phyloP scores from a whole-genome alignment of 306 rosid genomes.

The Hippophae rhamnoides region DNA sequence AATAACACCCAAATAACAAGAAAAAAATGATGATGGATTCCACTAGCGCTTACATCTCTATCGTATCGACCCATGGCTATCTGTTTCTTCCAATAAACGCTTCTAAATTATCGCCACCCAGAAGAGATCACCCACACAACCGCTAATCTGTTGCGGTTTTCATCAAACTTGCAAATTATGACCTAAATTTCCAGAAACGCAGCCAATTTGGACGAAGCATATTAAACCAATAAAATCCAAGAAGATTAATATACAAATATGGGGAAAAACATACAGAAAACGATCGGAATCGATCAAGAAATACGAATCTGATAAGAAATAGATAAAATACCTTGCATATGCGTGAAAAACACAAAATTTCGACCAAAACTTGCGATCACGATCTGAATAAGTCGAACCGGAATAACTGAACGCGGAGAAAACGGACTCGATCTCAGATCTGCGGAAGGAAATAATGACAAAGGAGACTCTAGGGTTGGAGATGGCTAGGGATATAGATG shows the following conservation, averaged over 20 bases:
- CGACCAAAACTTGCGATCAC: not conserved
- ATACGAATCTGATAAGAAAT: not conserved
- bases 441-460: constrained; percentile 1
- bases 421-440: constrained; percentile 11
- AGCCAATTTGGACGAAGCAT: not conserved
- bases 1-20: not conserved
- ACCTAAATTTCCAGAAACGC: not conserved
- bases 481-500: constrained; percentile 10
- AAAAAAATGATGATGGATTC: not conserved
- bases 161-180: not conserved
- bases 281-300: constrained; percentile 6
- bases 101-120: not conserved
- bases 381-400: not conserved
- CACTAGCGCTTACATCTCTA: constrained; percentile 37
- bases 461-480: not conserved
- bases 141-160: not conserved
- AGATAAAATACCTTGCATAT: not conserved
- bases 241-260: not conserved
- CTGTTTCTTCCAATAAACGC: not conserved
- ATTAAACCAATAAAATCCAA: not conserved
- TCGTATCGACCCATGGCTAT: constrained; percentile 54
- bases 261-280: not conserved
- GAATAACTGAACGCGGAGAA: not conserved
- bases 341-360: constrained; percentile 7
- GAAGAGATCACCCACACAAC: not conserved